Conservation (phyloP, 2,329 filamentous ascomycete genomes). For the Diaporthe sp. region DNA sequence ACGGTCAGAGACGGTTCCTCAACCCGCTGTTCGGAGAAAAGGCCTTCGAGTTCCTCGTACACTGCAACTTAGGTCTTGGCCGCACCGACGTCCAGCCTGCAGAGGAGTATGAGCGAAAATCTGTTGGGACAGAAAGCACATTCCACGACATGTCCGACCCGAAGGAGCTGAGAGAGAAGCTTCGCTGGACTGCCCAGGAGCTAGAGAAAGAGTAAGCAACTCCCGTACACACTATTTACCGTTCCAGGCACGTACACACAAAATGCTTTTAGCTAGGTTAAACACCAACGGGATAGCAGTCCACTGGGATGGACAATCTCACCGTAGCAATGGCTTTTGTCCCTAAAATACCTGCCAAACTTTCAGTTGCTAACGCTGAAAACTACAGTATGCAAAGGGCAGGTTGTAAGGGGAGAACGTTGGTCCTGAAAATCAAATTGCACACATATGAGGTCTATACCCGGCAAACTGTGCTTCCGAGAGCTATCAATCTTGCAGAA, state of each 20-base stretch:
- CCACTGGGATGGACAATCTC: not conserved
- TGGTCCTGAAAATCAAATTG: conserved; percentile 93
- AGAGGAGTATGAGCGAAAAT: conserved; percentile 92
- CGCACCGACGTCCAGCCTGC: conserved; percentile 87
- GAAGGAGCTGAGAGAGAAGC: conserved; percentile 78
- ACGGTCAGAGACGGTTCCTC: conserved; percentile 79
- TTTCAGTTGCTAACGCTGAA: not conserved
- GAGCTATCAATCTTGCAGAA: conserved; percentile 79
- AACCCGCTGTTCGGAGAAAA: conserved; percentile 91
- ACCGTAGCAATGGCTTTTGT: not conserved
- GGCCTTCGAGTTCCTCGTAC: conserved; percentile 86
- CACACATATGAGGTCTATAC: conserved; percentile 95
- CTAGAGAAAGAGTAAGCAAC: conserved; percentile 78
- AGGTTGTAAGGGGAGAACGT: conserved; percentile 88
- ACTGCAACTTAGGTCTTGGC: conserved; percentile 88
- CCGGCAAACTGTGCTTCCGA: conserved; percentile 81
- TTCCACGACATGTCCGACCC: conserved; percentile 85
- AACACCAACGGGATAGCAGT: not conserved
- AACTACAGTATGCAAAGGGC: conserved; percentile 71
- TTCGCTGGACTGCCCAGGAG: conserved; percentile 85
- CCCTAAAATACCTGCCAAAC: not conserved
- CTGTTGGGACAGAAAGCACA: conserved; percentile 92
- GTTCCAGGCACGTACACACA: not conserved
- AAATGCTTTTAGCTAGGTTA: not conserved
- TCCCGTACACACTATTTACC: not conserved